Conservation (phyloP, 2,329 filamentous ascomycete species). For the Trichoderma arundinaceum region DNA sequence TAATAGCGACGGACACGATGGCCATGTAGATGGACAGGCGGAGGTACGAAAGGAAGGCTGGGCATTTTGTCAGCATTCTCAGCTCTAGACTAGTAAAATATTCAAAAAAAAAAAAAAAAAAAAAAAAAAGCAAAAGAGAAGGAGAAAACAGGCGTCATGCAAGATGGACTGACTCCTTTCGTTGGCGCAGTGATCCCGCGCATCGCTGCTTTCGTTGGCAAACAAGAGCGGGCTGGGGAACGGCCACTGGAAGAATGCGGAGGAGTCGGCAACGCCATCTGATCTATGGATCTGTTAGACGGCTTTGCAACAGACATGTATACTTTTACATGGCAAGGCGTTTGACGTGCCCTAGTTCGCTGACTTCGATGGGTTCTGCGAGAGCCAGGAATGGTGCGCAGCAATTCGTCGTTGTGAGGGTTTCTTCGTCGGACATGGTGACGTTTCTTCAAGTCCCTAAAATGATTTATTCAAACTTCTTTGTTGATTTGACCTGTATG, state of each 20-base stretch:
- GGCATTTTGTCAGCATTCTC: not conserved
- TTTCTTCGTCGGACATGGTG: conserved; percentile 42
- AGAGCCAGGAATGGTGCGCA: conserved; percentile 49
- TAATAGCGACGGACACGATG: conserved; percentile 86
- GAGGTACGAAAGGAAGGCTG: conserved; percentile 86
- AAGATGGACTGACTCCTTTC: conserved; percentile 63
- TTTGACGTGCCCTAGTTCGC: conserved; percentile 46
- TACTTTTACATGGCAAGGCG: no score
- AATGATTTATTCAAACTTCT: not conserved
- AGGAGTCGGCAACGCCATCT: conserved; percentile 39
- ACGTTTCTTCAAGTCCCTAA: not conserved
- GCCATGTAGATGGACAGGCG: conserved; percentile 89
- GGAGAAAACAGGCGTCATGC: not conserved
- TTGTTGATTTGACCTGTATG: not conserved
- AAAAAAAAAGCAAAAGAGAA: not conserved
- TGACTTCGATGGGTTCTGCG: conserved; percentile 52
- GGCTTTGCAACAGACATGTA: not conserved
- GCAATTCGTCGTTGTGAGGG: conserved; percentile 44
- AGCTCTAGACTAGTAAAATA: no score
- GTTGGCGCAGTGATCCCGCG: conserved; percentile 79
- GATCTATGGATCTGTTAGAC: conserved; percentile 24
- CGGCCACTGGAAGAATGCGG: conserved; percentile 65
- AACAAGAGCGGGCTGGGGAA: conserved; percentile 72
- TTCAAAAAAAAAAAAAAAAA: no score
- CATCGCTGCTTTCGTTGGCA: conserved; percentile 75